Conservation (phyloP, 495 filamentous ascomycete species). For the Penicillium alfredii region DNA sequence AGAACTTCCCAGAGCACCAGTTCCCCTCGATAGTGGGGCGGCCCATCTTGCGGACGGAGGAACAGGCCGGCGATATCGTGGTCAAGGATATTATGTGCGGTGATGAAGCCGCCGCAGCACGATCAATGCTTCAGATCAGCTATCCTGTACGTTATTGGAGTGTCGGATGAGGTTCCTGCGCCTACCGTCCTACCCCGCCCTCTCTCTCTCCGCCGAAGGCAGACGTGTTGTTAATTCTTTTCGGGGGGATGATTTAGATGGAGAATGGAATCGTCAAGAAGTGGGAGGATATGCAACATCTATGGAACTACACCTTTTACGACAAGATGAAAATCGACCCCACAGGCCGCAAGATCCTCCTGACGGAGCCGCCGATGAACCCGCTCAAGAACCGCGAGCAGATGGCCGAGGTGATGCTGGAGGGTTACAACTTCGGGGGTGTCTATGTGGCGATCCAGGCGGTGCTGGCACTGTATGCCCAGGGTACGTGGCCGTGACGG, state of each 20-base stretch:
- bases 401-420: conserved; percentile 99
- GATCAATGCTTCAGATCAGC: conserved; percentile 94
- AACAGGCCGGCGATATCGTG: conserved; percentile 66
- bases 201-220: conserved; percentile 14
- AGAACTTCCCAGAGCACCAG: conserved; percentile 99
- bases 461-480: conserved; percentile 93
- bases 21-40: conserved; percentile 98
- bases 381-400: conserved; percentile 90
- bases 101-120: conserved; percentile 91
- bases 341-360: conserved; percentile 89
- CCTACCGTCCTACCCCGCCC: conserved; percentile 19
- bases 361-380: conserved; percentile 98
- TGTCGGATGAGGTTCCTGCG: conserved; percentile 7
- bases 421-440: conserved; percentile 90
- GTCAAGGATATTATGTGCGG: conserved; percentile 99
- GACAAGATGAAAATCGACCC: conserved; percentile 95
- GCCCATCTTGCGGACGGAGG: conserved; percentile 94
- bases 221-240: conserved; percentile 18
- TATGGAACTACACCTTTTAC: conserved; percentile 98
- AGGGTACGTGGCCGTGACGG: conserved; percentile 63
- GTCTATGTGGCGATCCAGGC: conserved; percentile 99
- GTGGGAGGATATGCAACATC: conserved; percentile 99
- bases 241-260: conserved; percentile 55
- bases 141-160: conserved; percentile 65
- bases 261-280: conserved; percentile 98